Base-by-base conservation (phyloP, 495 filamentous ascomycete species). In the Neurospora sublineolata region DNA sequence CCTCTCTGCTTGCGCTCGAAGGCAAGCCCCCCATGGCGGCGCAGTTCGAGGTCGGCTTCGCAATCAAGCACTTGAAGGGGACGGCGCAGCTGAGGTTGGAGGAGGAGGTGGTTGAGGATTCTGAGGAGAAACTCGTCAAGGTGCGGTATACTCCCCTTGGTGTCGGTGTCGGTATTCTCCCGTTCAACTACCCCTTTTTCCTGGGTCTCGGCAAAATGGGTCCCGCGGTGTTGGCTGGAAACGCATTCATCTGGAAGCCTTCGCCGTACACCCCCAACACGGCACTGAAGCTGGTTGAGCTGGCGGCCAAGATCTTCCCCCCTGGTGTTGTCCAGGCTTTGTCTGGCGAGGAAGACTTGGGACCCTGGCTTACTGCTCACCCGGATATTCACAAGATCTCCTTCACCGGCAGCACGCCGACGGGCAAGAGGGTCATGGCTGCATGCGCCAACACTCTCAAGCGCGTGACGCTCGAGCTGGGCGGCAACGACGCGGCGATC, bases 401-500 rank as follows among this genome's bases (percentile, higher is more conserved):
- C 70, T 92, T 93, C 78, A 92, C 90, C 0, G 90, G 90, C 5
- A 89, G 88, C 7, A 87, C 84, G 37, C 77, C 83, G 1, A 90
- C 89, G 0, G 90, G 90, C 14, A 89, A 89, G 78, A 84, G 82
- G 44, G 86, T 93, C 67, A 86, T 90, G 83, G 86, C 82, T 18
- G 84, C 82, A 52, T 87, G 84, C 74, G 83, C 89, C 9, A 85
- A 84, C 75, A 90, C 88, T 0, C 76, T 93, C 44, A 92, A 92
- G 75, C 81, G 79, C 69, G 79, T 84, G 16, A 79, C 80, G 30
- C 81, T 86, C 44, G 82, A 85, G 75, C 75, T 87, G 40, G 90
- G 89, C 23, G 91, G 91, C 40, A 92, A 93, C 76, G 87, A 92
- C 77, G 86, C 90, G 0, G 85, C 86, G 68, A 88, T 92, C 71